Evolutionary conservation across 2,329 filamentous ascomycete genomes (phyloP).

Genomic region (Ceratocystis papillata): DNA sequence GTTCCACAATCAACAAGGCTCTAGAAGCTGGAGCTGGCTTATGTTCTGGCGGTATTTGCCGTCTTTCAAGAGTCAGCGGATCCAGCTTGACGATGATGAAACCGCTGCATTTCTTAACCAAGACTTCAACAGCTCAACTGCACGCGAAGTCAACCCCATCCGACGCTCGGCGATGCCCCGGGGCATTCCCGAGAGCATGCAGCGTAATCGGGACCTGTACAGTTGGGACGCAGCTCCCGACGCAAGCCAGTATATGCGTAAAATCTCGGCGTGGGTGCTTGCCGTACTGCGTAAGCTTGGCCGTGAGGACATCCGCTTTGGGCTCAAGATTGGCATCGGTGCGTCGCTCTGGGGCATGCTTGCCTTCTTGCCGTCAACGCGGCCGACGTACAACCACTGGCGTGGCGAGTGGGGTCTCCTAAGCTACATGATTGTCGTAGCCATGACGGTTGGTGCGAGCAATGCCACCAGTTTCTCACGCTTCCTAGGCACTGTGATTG

Average conservation of each 20-base stretch:
- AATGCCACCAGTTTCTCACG: conserved; percentile 85
- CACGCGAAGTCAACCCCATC: conserved; percentile 23
- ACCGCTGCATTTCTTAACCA: conserved; percentile 19
- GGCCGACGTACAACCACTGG: conserved; percentile 76
- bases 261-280: conserved; percentile 39
- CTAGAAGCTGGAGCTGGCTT: conserved; percentile 77
- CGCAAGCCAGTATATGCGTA: conserved; percentile 36
- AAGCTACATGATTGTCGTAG: conserved; percentile 96
- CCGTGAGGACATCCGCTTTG: conserved; percentile 57
- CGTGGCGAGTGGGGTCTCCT: conserved; percentile 92
- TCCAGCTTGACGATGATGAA: conserved; percentile 22
- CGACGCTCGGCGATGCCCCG: conserved; percentile 37
- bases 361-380: conserved; percentile 68
- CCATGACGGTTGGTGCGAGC: conserved; percentile 91
- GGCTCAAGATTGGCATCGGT: conserved; percentile 84
- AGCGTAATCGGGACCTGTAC: conserved; percentile 42
- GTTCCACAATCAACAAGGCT: conserved; percentile 31
- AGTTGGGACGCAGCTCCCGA: conserved; percentile 46
- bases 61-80: conserved; percentile 24
- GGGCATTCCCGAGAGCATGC: conserved; percentile 46
- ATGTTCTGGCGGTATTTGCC: conserved; percentile 55
- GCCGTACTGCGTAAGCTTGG: conserved; percentile 39
- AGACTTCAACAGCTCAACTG: conserved; percentile 4
- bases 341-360: conserved; percentile 82
- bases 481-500: conserved; percentile 75